Evolutionary conservation across 2,329 filamentous ascomycete genomes (phyloP), one percentile per base, ranked within the genome.

Genomic region (Ophiosphaerella narmari): DNA sequence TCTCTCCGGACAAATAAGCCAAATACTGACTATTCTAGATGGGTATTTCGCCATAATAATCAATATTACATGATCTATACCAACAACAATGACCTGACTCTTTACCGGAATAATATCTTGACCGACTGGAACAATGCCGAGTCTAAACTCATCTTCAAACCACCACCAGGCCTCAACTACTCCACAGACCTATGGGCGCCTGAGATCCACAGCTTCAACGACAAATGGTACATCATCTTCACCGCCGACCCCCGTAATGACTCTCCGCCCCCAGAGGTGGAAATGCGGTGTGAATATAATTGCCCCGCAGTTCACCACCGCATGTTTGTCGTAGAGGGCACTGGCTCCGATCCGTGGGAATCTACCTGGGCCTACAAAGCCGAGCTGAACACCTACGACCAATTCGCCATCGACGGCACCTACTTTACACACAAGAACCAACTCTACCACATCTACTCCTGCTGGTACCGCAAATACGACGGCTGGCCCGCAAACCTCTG

Each of bases 401-500:
- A 82, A 51, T 82, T 82, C 55, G 78, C 78, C 18, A 81, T 82
- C 50, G 79, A 82, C 47, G 79, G 79, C 0, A 82, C 79, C 0
- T 82, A 81, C 63, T 80, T 81, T 60, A 68, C 73, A 48, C 75
- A 81, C 59, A 54, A 51, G 32, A 48, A 44, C 50, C 61, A 46
- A 54, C 54, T 75, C 3, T 74, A 75, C 39, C 72, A 75, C 52
- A 68, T 74, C 42, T 75, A 74, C 54, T 70, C 64, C 8, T 75
- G 72, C 52, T 75, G 72, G 72, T 72, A 74, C 50, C 68, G 65
- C n/a, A 64, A 73, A 14, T 79, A 78, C 58, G 73, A 74, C 33
- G 75, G 70, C 40, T 82, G 79, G 79, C 79, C 79, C 9, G 75
- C 78, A 4, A 81, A 80, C 50, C 72, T 81, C 5, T 82, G 79